Evolutionary conservation across 805 yeast species (phyloP), one percentile per base, ranked within the genome.

Genomic region (Debaryomyces castellii): DNA sequence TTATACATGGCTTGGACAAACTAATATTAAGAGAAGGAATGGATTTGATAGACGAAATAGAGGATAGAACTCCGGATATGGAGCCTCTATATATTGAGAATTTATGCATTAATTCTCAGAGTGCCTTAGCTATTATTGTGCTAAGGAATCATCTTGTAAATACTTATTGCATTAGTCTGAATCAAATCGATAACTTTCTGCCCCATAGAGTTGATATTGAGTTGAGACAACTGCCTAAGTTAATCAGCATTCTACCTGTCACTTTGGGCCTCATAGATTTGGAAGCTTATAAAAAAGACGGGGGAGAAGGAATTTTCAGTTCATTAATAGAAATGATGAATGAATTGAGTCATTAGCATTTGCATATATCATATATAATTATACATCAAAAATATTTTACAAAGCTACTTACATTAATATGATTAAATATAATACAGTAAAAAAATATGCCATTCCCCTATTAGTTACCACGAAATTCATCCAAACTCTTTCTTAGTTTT

Each of bases 1-100:
- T 83, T 1, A 53, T 80, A 3, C 59, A 64, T 38, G 73, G 67
- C 1, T 54, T 83, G 28, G 82, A 82, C 44, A 58, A 69, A 37
- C 47, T 72, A 0, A 52, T 79, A 1, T 55, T 73, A 1, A 60
- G 66, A 3, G 73, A 74, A 35, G 82, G 79, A 2, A 52, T 66
- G 17, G 69, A 69, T 21, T 48, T 78, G 10, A 43, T 59, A 5
- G 60, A 63, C 46, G 42, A 44, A 44, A 36, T 59, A 21, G 24
- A 51, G 39, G 46, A 60, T 44, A 43, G 48, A 40, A 43, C 46
- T 17, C 21, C 23, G 3, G 17, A 28, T 11, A 12, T 40, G 17
- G 38, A 23, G 6, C n/a, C 17, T 10, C 17, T 18, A 17, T 36
- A 32, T 22, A 23, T 34, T 21, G 40, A 40, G 24, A 33, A 18